These are phyloP conservation scores for Parafenestella ontariensis DNA, from an alignment of 2,329 filamentous ascomycete genomes.

Conservation along the genomic window DNA sequence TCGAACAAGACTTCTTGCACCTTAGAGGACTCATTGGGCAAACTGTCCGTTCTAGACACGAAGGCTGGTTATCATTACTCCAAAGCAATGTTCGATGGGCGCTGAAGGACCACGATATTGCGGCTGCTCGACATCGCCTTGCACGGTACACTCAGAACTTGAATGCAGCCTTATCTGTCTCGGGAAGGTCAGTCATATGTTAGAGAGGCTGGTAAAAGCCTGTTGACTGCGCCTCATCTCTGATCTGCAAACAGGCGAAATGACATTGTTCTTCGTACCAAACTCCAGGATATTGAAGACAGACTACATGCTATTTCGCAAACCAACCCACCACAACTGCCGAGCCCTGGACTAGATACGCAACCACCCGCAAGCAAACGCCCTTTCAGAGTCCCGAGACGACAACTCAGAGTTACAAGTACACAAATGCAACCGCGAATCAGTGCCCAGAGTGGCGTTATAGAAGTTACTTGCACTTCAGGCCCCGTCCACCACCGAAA, in stretches of 20 bases:
- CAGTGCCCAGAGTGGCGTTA: neutral
- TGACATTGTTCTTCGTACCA: neutral
- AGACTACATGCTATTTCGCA: neutral
- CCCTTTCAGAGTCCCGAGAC: neutral
- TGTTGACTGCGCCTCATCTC: neutral
- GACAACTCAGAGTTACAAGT: neutral
- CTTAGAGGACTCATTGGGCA: neutral
- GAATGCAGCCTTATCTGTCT: constrained; percentile 6
- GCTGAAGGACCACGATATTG: constrained; percentile 2
- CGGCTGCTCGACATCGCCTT: constrained; percentile 1
- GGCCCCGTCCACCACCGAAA: neutral
- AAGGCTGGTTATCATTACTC: constrained; percentile 1
- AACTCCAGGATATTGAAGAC: neutral
- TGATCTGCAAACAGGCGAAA: neutral
- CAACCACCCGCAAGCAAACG: neutral
- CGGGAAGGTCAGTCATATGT: constrained; percentile 3
- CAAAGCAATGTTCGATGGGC: constrained; percentile 8
- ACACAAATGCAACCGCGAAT: neutral
- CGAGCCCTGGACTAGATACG: neutral
- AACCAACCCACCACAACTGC: neutral
- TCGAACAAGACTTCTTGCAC: constrained; percentile 7
- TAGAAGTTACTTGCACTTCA: neutral
- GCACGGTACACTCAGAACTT: constrained; percentile 7
- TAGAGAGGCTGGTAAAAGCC: neutral
- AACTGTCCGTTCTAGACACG: neutral